Conservation (phyloP, 768 basidiomycete genomes). For the Auricularia sp. region DNA sequence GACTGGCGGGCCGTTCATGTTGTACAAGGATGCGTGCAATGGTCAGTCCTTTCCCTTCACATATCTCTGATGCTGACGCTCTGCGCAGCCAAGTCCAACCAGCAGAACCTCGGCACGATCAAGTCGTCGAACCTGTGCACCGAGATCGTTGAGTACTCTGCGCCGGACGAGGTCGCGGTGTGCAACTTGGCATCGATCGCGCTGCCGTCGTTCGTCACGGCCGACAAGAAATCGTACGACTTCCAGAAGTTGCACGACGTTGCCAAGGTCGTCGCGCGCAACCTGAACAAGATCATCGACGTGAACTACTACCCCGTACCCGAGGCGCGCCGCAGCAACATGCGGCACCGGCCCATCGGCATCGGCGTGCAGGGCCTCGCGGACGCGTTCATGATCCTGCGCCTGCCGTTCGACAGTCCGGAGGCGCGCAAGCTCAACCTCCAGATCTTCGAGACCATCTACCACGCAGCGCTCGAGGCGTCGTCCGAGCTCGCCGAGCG, state of each 20-base stretch:
- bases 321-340: slow-evolving; percentile 87
- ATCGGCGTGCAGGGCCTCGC: slow-evolving; percentile 97
- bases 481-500: slow-evolving; percentile 75
- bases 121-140: slow-evolving; percentile 99
- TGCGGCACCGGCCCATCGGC: slow-evolving; percentile 95
- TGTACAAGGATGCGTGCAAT: slow-evolving; percentile 96
- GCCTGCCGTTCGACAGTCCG: slow-evolving; percentile 88
- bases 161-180: slow-evolving; percentile 94
- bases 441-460: slow-evolving; percentile 98
- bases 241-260: slow-evolving; percentile 94
- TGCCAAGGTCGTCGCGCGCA: slow-evolving; percentile 82
- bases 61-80: slow-evolving; percentile 1
- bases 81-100: slow-evolving; percentile 82
- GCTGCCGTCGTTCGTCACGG: slow-evolving; percentile 75
- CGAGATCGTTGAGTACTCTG: slow-evolving; percentile 96
- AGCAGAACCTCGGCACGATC: slow-evolving; percentile 96
- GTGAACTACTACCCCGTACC: slow-evolving; percentile 92
- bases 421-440: slow-evolving; percentile 82
- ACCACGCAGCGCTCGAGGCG: slow-evolving; percentile 87
- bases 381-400: slow-evolving; percentile 95
- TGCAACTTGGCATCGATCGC: slow-evolving; percentile 98
- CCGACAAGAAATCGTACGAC: slow-evolving; percentile 47
- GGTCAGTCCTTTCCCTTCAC: slow-evolving; percentile 33
- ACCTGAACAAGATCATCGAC: slow-evolving; percentile 91
- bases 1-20: slow-evolving; percentile 98